These are phyloP conservation scores for Nigrospora osmanthi DNA, from an alignment of 2,329 filamentous ascomycete species.

Conservation along the genomic window DNA sequence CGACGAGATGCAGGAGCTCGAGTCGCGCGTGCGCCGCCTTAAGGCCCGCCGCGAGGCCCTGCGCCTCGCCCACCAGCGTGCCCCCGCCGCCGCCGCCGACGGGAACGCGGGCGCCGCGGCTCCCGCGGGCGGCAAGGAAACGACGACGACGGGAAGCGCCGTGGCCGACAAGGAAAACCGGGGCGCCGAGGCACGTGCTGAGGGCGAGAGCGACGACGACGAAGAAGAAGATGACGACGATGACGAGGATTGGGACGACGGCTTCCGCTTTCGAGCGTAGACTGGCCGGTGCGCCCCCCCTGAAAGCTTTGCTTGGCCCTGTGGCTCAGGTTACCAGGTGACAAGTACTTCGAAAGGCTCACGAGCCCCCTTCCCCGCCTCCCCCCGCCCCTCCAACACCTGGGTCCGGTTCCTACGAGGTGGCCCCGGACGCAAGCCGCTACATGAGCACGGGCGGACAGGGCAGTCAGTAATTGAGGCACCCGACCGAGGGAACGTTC, in stretches of 20 bases:
- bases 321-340: too few species aligned
- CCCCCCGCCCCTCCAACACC: too few species aligned
- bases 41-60: conserved; percentile 66
- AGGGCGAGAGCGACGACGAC: conserved; percentile 25
- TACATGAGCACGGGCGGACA: too few species aligned
- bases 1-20: conserved; percentile 74
- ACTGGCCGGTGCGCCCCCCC: too few species aligned
- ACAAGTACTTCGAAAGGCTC: too few species aligned
- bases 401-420: too few species aligned
- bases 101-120: conserved; percentile 2
- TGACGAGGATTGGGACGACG: conserved; percentile 45
- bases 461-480: too few species aligned
- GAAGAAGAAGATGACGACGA: conserved; percentile 34
- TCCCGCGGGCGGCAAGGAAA: not conserved
- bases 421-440: too few species aligned
- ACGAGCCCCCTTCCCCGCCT: too few species aligned
- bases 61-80: conserved; percentile 25
- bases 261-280: conserved; percentile 41
- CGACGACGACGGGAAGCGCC: conserved; percentile 13
- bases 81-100: conserved; percentile 16
- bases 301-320: too few species aligned
- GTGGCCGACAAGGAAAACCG: conserved; percentile 19
- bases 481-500: too few species aligned
- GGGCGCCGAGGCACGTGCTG: conserved; percentile 12
- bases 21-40: conserved; percentile 59